These are phyloP conservation scores for Sarocladium brachiariae DNA, from an alignment of 2,329 filamentous ascomycete genomes.

Conservation along the genomic window DNA sequence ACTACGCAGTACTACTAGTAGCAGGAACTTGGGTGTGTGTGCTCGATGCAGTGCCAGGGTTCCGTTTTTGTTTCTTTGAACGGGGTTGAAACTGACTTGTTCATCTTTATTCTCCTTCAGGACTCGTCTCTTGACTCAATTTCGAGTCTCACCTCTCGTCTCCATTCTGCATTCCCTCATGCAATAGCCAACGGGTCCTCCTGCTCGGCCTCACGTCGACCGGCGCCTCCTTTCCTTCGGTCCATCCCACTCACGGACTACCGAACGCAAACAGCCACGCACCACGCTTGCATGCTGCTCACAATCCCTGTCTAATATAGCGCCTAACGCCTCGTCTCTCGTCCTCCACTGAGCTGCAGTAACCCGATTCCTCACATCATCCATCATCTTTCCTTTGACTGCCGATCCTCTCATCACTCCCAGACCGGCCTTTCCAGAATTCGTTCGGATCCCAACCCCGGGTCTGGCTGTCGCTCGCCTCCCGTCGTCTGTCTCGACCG, in stretches of 20 bases:
- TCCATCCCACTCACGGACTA: background rate
- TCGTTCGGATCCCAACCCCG: background rate
- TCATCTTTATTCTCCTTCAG: background rate
- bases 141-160: background rate
- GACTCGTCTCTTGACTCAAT: background rate
- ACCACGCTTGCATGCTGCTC: slow-evolving; percentile 2
- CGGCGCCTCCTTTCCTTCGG: background rate
- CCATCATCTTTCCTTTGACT: background rate
- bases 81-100: no score
- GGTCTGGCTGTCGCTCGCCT: background rate
- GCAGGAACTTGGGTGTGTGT: no score
- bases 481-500: background rate
- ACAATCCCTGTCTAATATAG: slow-evolving; percentile 3
- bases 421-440: background rate
- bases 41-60: no score
- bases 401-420: background rate
- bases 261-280: slow-evolving; percentile 1
- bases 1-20: no score
- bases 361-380: slow-evolving; percentile 2
- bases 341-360: slow-evolving; percentile 4
- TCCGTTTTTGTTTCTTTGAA: no score
- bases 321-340: background rate
- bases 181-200: no score
- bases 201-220: no score
- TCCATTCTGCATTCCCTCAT: background rate